Conservation (phyloP, 2,329 filamentous ascomycete genomes). For the Claviceps africana region DNA sequence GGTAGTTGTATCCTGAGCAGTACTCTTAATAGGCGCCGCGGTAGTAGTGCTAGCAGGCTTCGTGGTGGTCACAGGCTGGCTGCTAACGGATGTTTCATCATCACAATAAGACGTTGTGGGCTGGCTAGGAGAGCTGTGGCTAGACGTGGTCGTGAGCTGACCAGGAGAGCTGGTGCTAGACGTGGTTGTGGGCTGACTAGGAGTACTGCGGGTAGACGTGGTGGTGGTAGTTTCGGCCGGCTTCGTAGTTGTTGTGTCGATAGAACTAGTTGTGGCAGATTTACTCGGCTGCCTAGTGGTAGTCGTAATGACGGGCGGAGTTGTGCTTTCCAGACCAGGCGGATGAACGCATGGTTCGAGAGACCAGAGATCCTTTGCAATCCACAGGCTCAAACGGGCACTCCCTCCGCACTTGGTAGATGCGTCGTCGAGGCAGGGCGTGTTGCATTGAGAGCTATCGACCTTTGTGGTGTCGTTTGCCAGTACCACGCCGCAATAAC, state of each 20-base stretch:
- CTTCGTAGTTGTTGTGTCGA: slow-evolving; percentile 1
- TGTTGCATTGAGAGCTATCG: slow-evolving; percentile 28
- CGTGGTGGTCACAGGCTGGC: slow-evolving; percentile 5
- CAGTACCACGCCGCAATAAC: slow-evolving; percentile 38
- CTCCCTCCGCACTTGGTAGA: slow-evolving; percentile 29
- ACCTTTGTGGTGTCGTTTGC: slow-evolving; percentile 30
- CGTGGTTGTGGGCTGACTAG: too few species aligned
- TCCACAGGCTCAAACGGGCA: slow-evolving; percentile 28
- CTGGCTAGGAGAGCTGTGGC: too few species aligned
- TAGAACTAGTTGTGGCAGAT: slow-evolving; percentile 5
- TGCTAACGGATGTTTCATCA: not conserved
- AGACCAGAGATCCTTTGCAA: slow-evolving; percentile 34
- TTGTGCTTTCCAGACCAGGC: slow-evolving; percentile 15
- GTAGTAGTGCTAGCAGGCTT: not conserved
- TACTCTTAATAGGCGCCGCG: too few species aligned
- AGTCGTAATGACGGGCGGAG: slow-evolving; percentile 9
- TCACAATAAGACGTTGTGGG: slow-evolving; percentile 3
- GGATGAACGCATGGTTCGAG: slow-evolving; percentile 32
- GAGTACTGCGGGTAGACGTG: not conserved
- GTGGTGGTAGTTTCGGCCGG: slow-evolving; percentile 7
- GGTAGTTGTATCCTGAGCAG: not conserved
- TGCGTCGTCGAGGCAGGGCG: slow-evolving; percentile 36
- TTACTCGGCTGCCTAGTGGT: not conserved
- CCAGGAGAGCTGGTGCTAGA: too few species aligned
- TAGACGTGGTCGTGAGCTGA: too few species aligned